These are phyloP conservation scores for Isatis tinctoria DNA, from an alignment of 345 rosid species.

Conservation along the genomic window DNA sequence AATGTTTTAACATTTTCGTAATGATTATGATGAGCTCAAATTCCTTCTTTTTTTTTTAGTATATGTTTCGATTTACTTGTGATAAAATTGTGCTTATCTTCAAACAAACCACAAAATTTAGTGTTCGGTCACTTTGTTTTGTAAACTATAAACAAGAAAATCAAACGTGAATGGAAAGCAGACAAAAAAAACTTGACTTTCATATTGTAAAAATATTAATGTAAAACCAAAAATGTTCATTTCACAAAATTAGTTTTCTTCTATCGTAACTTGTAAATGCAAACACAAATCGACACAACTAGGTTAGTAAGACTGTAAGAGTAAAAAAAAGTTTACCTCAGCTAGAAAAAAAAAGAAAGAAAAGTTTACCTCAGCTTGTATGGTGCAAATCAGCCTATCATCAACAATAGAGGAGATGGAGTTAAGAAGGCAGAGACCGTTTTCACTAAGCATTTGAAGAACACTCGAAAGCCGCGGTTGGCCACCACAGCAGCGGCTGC, in stretches of 20 bases:
- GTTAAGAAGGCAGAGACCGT: slow-evolving; percentile 45
- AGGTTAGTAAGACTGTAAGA: not conserved
- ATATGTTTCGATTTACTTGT: not conserved
- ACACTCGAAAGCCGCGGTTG: slow-evolving; percentile 46
- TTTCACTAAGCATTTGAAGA: slow-evolving; percentile 37
- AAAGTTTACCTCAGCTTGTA: slow-evolving; percentile 51
- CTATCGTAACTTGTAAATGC: not conserved
- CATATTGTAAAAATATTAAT: not conserved
- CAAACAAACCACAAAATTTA: not conserved
- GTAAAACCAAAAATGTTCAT: not conserved
- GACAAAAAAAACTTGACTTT: not conserved
- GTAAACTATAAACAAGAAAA: not conserved
- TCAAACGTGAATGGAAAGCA: not conserved
- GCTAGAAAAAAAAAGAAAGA: too few relatives aligned
- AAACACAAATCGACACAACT: not conserved
- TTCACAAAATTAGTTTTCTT: too few relatives aligned
- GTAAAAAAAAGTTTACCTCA: too few relatives aligned
- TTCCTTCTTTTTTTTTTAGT: not conserved
- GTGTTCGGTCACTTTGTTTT: not conserved
- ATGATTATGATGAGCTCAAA: not conserved
- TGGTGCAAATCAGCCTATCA: slow-evolving; percentile 39
- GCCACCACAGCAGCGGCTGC: slow-evolving; percentile 26
- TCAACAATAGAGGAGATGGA: slow-evolving; percentile 53
- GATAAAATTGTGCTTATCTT: not conserved
- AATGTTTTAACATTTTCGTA: not conserved